Evolutionary conservation across 192 early-diverging fungal genomes (phyloP).

Genomic region (Coemansia sp.): DNA sequence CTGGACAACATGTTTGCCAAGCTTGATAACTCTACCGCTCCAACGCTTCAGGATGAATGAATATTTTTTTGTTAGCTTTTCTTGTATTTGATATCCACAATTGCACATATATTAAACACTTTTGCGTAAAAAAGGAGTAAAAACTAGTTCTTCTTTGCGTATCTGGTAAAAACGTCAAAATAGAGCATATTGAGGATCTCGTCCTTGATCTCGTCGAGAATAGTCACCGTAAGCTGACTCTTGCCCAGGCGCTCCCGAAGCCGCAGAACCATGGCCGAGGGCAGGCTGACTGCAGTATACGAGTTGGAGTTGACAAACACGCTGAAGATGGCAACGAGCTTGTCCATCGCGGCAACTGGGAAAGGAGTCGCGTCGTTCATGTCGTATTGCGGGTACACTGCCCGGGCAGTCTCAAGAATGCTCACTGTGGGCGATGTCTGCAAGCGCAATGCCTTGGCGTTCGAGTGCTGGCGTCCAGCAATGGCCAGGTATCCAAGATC

Average conservation of each 20-base stretch:
- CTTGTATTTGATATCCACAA: neutral
- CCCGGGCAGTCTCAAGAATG: constrained; percentile 43
- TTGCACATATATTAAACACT: constrained; percentile 3
- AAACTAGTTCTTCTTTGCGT: constrained; percentile 36
- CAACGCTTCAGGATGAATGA: constrained; percentile 2
- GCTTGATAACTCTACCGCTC: constrained; percentile 24
- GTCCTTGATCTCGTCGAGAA: constrained; percentile 53
- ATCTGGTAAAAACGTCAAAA: constrained; percentile 49
- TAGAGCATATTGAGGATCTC: constrained; percentile 53
- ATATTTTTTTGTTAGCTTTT: neutral
- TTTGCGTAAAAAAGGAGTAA: neutral
- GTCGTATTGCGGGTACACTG: constrained; percentile 36
- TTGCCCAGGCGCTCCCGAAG: constrained; percentile 35
- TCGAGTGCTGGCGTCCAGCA: constrained; percentile 22
- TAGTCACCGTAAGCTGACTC: constrained; percentile 36
- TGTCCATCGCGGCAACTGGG: constrained; percentile 48
- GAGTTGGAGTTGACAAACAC: constrained; percentile 53
- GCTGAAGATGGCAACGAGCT: constrained; percentile 46
- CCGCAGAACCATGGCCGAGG: constrained; percentile 35
- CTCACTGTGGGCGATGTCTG: constrained; percentile 43
- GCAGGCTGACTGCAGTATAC: constrained; percentile 40
- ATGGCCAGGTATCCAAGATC: constrained; percentile 27
- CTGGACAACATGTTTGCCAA: constrained; percentile 57
- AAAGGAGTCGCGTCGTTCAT: constrained; percentile 34
- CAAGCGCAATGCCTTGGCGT: constrained; percentile 18